Base-by-base conservation (phyloP, 2,329 filamentous ascomycete species). In the Geosmithia putterillii region DNA sequence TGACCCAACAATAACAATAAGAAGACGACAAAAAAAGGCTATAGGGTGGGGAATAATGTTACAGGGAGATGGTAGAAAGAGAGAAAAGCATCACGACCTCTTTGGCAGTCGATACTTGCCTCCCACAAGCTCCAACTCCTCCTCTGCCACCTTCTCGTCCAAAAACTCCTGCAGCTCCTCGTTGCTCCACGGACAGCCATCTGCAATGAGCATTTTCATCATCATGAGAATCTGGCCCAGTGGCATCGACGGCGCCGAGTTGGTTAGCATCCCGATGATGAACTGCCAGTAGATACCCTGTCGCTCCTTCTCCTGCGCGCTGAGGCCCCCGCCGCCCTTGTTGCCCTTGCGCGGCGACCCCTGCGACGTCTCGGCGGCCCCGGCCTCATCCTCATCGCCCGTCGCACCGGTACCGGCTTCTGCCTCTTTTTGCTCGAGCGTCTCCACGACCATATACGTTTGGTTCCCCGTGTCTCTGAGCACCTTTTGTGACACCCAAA, bases 181-280 rank as follows among this genome's bases (percentile, higher is more conserved):
- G 54, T 86, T 86, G 48, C 83, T 86, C 73, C 87, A 95, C 1
- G 86, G 78, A 57, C 95, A 95, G 2, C 88, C 89, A 12, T 87
- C 87, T 0, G 85, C 77, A 42, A 95, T 79, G 46, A 90, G 74
- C 74, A 96, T 90, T 63, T 86, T 87, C 71, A 98, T 73, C 86
- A 96, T 95, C 82, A 89, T 94, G 8, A 80, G 74, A 50, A 98
- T 94, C 57, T 88, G 77, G 44, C 71, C 71, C 46, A 89, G 66
- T 42, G 85, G 81, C 85, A 95, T 92, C 22, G 83, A 64, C 17
- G 74, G 78, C 17, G 83, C 83, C 52, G 87, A 83, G 60, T 95
- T 95, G 48, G 87, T 95, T 62, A 98, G 67, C 92, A 98, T 96
- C 42, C 86, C 87, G 45, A 88, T 70, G 46, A 98, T 88, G 58